These are phyloP conservation scores for Paraleonurus japonicus DNA, from an alignment of 257 asterid species.

Conservation along the genomic window DNA sequence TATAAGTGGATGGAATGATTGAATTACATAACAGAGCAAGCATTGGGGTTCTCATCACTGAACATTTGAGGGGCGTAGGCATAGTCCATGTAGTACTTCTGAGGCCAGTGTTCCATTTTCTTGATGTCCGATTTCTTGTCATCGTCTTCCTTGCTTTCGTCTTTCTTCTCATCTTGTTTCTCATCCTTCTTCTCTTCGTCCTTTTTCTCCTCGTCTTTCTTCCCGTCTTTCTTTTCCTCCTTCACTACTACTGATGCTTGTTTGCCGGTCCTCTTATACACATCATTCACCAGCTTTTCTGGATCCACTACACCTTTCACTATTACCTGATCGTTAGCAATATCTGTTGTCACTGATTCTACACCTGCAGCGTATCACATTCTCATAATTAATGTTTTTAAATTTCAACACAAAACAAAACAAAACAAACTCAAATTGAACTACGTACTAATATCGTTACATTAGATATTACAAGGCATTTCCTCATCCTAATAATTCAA, in stretches of 20 bases:
- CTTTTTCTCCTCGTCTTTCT: slow-evolving; percentile 41
- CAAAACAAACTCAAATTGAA: too few relatives aligned
- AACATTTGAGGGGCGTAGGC: slow-evolving; percentile 75
- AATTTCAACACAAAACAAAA: background rate
- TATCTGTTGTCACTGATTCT: slow-evolving; percentile 68
- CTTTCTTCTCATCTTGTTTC: slow-evolving; percentile 30
- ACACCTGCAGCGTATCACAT: slow-evolving; percentile 49
- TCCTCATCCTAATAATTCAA: background rate
- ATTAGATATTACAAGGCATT: background rate
- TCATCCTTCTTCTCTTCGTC: slow-evolving; percentile 26
- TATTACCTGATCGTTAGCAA: slow-evolving; percentile 49
- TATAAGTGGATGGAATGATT: background rate
- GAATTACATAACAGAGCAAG: slow-evolving; percentile 69
- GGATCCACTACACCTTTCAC: slow-evolving; percentile 81
- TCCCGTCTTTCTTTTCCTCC: slow-evolving; percentile 56
- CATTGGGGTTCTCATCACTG: slow-evolving; percentile 90
- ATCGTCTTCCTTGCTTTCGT: slow-evolving; percentile 34
- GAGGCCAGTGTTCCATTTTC: slow-evolving; percentile 63
- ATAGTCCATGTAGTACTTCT: slow-evolving; percentile 56
- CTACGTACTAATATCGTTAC: background rate
- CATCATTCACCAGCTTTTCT: slow-evolving; percentile 63
- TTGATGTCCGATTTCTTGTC: slow-evolving; percentile 47
- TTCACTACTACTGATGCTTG: slow-evolving; percentile 67
- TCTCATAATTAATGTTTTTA: background rate
- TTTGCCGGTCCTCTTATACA: slow-evolving; percentile 76